These are phyloP conservation scores for Gastrolobium villosum DNA, from an alignment of 306 rosid genomes.

Conservation along the genomic window DNA sequence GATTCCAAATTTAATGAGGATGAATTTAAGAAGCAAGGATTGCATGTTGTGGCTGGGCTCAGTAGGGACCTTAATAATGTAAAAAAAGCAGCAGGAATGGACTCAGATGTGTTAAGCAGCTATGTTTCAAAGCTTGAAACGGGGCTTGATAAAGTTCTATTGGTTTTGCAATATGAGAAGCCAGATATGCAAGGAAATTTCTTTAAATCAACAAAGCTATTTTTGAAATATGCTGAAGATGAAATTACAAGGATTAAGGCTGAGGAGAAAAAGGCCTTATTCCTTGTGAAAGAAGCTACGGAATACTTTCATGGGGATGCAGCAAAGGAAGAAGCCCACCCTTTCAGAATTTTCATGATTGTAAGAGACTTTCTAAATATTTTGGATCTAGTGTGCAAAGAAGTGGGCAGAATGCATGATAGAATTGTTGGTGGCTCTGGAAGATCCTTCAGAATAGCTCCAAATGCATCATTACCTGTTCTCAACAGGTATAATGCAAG, in stretches of 20 bases:
- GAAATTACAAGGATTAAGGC: constrained; percentile 75
- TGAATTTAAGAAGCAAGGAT: constrained; percentile 86
- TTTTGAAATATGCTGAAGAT: constrained; percentile 85
- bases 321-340: constrained; percentile 95
- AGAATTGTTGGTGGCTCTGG: constrained; percentile 82
- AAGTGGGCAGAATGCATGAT: constrained; percentile 93
- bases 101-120: constrained; percentile 93
- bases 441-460: constrained; percentile 84
- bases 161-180: constrained; percentile 77
- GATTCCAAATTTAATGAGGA: constrained; percentile 67
- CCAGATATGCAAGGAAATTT: constrained; percentile 78
- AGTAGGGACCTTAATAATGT: constrained; percentile 87
- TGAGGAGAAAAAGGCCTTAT: constrained; percentile 78
- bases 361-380: constrained; percentile 87
- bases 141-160: constrained; percentile 89
- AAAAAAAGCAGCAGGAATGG: constrained; percentile 97
- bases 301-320: constrained; percentile 92
- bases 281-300: constrained; percentile 89
- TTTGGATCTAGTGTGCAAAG: constrained; percentile 94
- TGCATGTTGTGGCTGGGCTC: constrained; percentile 89
- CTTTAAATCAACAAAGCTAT: constrained; percentile 76
- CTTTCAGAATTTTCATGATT: constrained; percentile 93
- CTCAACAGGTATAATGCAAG: constrained; percentile 78
- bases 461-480: constrained; percentile 85
- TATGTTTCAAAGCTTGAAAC: constrained; percentile 88